A percentile compares a stretch with the other conserved stretches of the same genome.
Evolutionary conservation across 2,329 filamentous ascomycete species (phyloP).

Genomic region (Stylonectria norvegica): DNA sequence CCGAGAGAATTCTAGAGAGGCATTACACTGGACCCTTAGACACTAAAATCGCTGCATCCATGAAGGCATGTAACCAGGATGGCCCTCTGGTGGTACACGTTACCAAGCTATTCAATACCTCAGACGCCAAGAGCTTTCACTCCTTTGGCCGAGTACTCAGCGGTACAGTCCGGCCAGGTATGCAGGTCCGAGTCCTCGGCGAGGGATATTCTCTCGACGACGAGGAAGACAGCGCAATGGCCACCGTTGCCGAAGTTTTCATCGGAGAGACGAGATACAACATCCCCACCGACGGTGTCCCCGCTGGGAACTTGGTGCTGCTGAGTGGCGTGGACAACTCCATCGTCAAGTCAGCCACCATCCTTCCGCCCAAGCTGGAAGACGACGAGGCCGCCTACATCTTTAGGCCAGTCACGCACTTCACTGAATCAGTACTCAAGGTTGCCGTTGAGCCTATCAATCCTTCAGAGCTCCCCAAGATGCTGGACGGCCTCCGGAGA

Average conservation of each 20-base stretch:
- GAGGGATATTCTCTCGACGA: slow-evolving; percentile 96
- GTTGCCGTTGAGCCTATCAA: slow-evolving; percentile 98
- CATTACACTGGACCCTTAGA: slow-evolving; percentile 93
- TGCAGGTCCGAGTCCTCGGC: slow-evolving; percentile 84
- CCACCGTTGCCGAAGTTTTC: slow-evolving; percentile 80
- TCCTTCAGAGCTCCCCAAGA: slow-evolving; percentile 95
- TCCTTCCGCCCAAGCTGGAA: slow-evolving; percentile 75
- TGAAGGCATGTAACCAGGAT: slow-evolving; percentile 80
- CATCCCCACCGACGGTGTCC: slow-evolving; percentile 84
- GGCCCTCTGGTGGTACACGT: slow-evolving; percentile 89
- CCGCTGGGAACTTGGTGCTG: slow-evolving; percentile 91
- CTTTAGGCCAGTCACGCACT: slow-evolving; percentile 88
- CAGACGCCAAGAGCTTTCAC: slow-evolving; percentile 87
- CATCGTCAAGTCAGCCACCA: slow-evolving; percentile 93
- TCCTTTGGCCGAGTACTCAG: slow-evolving; percentile 91
- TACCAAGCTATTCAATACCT: slow-evolving; percentile 87
- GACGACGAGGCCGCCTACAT: slow-evolving; percentile 93
- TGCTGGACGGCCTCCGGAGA: slow-evolving; percentile 93
- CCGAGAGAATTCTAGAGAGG: slow-evolving; percentile 70
- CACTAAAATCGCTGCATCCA: slow-evolving; percentile 73
- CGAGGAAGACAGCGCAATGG: slow-evolving; percentile 92
- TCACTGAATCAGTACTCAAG: slow-evolving; percentile 97
- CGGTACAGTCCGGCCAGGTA: slow-evolving; percentile 77
- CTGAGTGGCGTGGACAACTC: slow-evolving; percentile 93
- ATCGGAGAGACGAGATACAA: slow-evolving; percentile 93